Base-by-base conservation (phyloP, 768 basidiomycete genomes). In the Rhizopogon vinicolor region DNA sequence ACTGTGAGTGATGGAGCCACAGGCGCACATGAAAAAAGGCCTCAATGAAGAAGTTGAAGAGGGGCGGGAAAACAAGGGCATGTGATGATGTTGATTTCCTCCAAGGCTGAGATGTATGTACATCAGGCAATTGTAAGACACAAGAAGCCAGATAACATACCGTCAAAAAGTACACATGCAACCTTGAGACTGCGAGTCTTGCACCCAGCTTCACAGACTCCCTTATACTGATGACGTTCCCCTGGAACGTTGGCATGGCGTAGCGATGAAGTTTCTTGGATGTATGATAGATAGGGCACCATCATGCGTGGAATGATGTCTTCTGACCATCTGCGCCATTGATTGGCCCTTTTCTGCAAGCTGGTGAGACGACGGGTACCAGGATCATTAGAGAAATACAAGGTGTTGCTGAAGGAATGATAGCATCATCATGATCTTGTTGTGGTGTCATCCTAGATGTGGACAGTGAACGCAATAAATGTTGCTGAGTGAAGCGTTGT, bases 1-100 rank as follows among this genome's bases (percentile, higher is more conserved):
- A 74, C 66, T 5, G 67, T 68, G 0, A 74, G 55, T 22, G 65
- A 63, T 2, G 73, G 73, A 2, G 45, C 41, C 1, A 62, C 14
- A 1, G 72, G 72, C 9, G 69, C 55, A 33, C 60, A 66, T 10
- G 71, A 61, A 49, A 72, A 69, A 10, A 64, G 54, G 1, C 68
- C 68, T 8, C n/a, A 40, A 39, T 44, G 14, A 0, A 72, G 45
- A 3, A 72, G 65, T 25, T 70, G 66, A 12, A 42, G 19, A 9
- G 68, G 54, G 3, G 55, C 64, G 50, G 55, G 53, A 4, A 37
- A 53, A 58, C 54, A 65, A 8, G 44, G 4, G 52, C 57, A 68
- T 25, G 29, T 10, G 12, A 22, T 31, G 33, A 60, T 58, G 8
- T 14, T 9, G 1, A 58, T 51, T 13, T 52, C 43, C 53, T 60